Base-by-base conservation (phyloP, 768 basidiomycete species). In the Antrodiella citrinella region DNA sequence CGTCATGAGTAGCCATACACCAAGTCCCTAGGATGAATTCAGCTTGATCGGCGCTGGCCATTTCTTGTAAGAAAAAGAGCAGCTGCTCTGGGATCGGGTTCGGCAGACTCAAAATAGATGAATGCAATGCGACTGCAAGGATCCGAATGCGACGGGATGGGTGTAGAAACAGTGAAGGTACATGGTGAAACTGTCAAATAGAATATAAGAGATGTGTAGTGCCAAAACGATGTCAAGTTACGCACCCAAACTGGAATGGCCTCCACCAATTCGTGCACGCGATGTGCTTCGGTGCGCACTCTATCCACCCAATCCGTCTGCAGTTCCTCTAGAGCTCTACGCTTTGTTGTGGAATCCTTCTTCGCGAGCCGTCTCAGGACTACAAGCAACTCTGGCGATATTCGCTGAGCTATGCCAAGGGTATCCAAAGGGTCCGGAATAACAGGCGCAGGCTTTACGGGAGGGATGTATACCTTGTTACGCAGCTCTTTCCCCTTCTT, bases 191-290 rank as follows among this genome's bases (percentile, higher is more conserved):
- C 49, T 20, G 24, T 54, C 19, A 46, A 50, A 44, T 1, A 3
- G 20, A 43, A 12, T 26, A 38, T 20, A 22, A 30, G 2, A 25
- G 24, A 20, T 20, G 18, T 5, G 30, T 12, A 19, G 4, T 19
- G 18, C 23, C 47, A 43, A 45, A 22, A 74, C 21, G 19, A 18
- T 5, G 19, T 10, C 5, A 5, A n/a, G 10, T 9, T 18, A 43
- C 90, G 59, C 63, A 95, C 93, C 94, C 94, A 98, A 50, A 95
- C 91, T 3, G 91, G 91, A 25, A 94, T 58, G 72, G 84, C 86
- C 49, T 81, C 72, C 20, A 78, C 72, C 56, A 77, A 56, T 15
- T 67, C 60, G 11, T 71, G 59, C 9, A 68, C 59, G 48, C 71
- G 47, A n/a, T 52, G 57, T 10, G 65, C 74, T 19, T 72, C 74